Conservation (phyloP, 768 basidiomycete species). For the Agaricus blazei region DNA sequence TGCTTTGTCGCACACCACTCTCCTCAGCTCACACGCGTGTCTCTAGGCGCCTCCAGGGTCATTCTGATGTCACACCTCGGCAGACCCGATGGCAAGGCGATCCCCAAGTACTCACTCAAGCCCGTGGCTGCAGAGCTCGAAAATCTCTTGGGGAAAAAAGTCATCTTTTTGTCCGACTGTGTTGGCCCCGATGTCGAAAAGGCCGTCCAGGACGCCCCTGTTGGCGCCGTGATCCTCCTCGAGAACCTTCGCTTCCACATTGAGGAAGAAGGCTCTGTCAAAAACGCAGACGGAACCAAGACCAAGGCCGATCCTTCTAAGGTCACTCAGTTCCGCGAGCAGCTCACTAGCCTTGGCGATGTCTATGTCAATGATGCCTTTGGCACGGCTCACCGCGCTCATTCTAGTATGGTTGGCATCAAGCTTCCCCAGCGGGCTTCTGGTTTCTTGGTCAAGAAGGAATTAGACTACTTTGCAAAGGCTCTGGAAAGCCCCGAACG, state of each 20-base stretch:
- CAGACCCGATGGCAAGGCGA: constrained; percentile 89
- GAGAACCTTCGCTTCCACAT: constrained; percentile 99
- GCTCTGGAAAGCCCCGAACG: constrained; percentile 91
- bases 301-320: constrained; percentile 84
- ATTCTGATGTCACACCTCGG: constrained; percentile 98
- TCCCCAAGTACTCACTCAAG: constrained; percentile 85
- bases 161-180: constrained; percentile 81
- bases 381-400: constrained; percentile 96
- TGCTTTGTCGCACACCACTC: neutral
- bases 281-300: constrained; percentile 93
- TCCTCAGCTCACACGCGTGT: neutral
- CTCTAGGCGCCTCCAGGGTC: constrained; percentile 72
- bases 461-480: constrained; percentile 98
- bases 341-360: constrained; percentile 88
- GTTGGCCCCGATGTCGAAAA: constrained; percentile 84
- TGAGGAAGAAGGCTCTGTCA: constrained; percentile 93
- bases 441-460: constrained; percentile 97
- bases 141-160: constrained; percentile 62
- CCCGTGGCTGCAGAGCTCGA: constrained; percentile 82
- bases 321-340: constrained; percentile 80
- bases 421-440: constrained; percentile 89
- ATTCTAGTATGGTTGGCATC: constrained; percentile 98
- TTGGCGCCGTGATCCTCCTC: constrained; percentile 79
- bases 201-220: constrained; percentile 58
- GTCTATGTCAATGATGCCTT: constrained; percentile 99